These are phyloP conservation scores for Mycena floridula DNA, from an alignment of 768 basidiomycete genomes.

Conservation along the genomic window DNA sequence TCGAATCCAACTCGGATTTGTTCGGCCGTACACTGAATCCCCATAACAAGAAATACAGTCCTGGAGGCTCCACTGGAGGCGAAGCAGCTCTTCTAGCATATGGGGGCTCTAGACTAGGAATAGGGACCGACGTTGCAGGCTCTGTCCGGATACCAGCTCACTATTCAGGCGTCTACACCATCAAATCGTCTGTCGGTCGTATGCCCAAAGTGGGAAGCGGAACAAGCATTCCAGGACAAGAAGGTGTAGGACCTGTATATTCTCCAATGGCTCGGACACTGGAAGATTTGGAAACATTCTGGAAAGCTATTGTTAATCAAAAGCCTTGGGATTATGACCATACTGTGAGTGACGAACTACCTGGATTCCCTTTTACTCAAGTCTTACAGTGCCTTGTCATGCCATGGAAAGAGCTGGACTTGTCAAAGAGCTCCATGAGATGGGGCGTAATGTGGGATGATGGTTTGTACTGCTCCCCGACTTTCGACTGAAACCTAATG, in stretches of 20 bases:
- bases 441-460: constrained; percentile 39
- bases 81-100: constrained; percentile 59
- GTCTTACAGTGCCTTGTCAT: constrained; percentile 25
- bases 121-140: constrained; percentile 69
- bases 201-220: constrained; percentile 40
- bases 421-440: constrained; percentile 21
- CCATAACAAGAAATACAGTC: constrained; percentile 43
- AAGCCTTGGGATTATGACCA: constrained; percentile 40
- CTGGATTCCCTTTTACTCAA: background rate
- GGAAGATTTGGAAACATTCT: constrained; percentile 36
- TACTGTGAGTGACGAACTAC: constrained; percentile 20
- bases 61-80: constrained; percentile 68
- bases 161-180: constrained; percentile 56
- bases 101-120: constrained; percentile 53
- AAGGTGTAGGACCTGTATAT: constrained; percentile 29
- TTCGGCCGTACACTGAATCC: constrained; percentile 61
- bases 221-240: constrained; percentile 38
- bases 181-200: constrained; percentile 45
- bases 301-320: constrained; percentile 36
- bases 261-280: constrained; percentile 38
- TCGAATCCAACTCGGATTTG: constrained; percentile 49
- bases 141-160: constrained; percentile 62
- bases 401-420: constrained; percentile 30
- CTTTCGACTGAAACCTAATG: background rate
- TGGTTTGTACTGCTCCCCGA: constrained; percentile 18